A percentile compares a stretch with the other conserved stretches of the same genome.
Evolutionary conservation across 441 rosid species (phyloP).

Genomic region (Gossypium lobatum): DNA sequence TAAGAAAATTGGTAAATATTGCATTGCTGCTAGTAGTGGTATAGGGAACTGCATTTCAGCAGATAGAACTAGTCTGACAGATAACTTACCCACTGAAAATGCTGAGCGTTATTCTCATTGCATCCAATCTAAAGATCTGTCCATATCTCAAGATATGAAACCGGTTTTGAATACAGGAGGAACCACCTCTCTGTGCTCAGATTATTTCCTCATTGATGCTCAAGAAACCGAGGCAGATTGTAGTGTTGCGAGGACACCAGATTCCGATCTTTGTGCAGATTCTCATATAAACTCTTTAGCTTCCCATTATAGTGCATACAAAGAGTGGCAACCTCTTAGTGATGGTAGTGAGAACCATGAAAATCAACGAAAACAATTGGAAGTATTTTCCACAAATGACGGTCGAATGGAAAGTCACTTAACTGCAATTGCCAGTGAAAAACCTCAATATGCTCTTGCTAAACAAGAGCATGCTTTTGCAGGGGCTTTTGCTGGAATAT

Average conservation of each 20-base stretch:
- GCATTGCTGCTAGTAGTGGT: slow-evolving; percentile 16
- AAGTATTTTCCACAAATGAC: slow-evolving; percentile 13
- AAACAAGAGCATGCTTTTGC: slow-evolving; percentile 88
- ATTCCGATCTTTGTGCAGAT: slow-evolving; percentile 30
- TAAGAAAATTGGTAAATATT: slow-evolving; percentile 19
- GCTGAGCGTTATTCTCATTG: slow-evolving; percentile 18
- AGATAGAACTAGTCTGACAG: slow-evolving; percentile 24
- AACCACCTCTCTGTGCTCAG: slow-evolving; percentile 29
- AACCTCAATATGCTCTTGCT: slow-evolving; percentile 37
- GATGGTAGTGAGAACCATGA: slow-evolving; percentile 20
- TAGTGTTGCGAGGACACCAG: slow-evolving; percentile 11
- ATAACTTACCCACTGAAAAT: slow-evolving; percentile 17
- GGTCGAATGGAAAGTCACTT: slow-evolving; percentile 19
- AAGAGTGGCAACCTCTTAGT: slow-evolving; percentile 9
- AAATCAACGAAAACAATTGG: slow-evolving; percentile 22
- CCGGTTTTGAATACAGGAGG: slow-evolving; percentile 9
- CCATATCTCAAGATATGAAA: slow-evolving; percentile 15
- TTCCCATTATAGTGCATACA: slow-evolving; percentile 18
- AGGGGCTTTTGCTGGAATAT: slow-evolving; percentile 78
- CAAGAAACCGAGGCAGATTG: slow-evolving; percentile 21
- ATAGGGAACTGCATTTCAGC: slow-evolving; percentile 20
- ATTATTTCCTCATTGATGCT: slow-evolving; percentile 26
- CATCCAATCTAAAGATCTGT: slow-evolving; percentile 22
- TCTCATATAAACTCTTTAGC: slow-evolving; percentile 23
- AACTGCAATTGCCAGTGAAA: slow-evolving; percentile 22